These are phyloP conservation scores for Esteya vermicola DNA, from an alignment of 2,329 filamentous ascomycete genomes.

Conservation along the genomic window DNA sequence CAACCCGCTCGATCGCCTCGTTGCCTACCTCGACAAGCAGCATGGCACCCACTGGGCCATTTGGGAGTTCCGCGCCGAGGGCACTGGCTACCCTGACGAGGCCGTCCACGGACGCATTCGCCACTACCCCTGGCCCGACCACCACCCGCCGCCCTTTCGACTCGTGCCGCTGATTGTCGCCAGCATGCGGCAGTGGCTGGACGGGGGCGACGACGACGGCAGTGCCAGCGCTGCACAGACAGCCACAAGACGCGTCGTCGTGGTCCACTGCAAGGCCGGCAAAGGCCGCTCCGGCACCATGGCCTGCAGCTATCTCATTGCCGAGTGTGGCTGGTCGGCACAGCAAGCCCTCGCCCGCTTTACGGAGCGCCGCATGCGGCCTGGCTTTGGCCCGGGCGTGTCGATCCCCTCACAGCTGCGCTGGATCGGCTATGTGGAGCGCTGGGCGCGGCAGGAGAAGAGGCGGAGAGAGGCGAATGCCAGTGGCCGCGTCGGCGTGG, in stretches of 20 bases:
- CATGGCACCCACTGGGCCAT: conserved; percentile 82
- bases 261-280: conserved; percentile 94
- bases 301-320: conserved; percentile 78
- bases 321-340: conserved; percentile 54
- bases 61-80: conserved; percentile 96
- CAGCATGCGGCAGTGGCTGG: conserved; percentile 82
- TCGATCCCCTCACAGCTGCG: conserved; percentile 86
- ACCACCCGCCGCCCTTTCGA: conserved; percentile 87
- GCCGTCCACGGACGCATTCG: conserved; percentile 75
- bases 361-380: conserved; percentile 78
- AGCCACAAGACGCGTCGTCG: conserved; percentile 46
- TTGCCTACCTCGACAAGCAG: conserved; percentile 74
- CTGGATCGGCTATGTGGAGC: conserved; percentile 78
- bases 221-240: conserved; percentile 9
- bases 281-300: conserved; percentile 87
- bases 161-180: conserved; percentile 81
- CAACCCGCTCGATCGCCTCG: conserved; percentile 77
- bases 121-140: conserved; percentile 94
- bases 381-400: conserved; percentile 70
- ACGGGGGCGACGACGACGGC: conserved; percentile 25
- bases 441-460: conserved; percentile 54
- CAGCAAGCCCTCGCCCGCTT: conserved; percentile 40
- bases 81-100: conserved; percentile 85
- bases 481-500: too few relatives aligned
- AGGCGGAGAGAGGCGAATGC: too few relatives aligned